Evolutionary conservation across 495 filamentous ascomycete species (phyloP).

Genomic region (Amphirosellinia nigrospora): DNA sequence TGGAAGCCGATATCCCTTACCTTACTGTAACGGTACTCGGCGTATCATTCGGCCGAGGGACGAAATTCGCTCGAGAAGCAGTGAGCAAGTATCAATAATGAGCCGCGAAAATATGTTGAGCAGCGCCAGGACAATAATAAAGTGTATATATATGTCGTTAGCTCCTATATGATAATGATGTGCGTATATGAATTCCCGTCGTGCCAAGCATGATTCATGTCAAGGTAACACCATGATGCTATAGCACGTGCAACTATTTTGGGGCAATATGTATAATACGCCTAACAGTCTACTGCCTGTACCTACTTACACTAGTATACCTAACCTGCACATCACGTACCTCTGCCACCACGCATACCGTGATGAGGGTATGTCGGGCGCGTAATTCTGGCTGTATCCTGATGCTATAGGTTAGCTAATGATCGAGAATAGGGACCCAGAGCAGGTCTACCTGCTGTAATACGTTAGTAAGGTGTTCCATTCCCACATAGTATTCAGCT

Average conservation of each 20-base stretch:
- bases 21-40: not conserved
- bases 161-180: conserved; percentile 5
- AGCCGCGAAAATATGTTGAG: not conserved
- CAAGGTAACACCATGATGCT: not conserved
- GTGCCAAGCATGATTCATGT: not conserved
- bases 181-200: conserved; percentile 5
- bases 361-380: not conserved
- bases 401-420: conserved; percentile 15
- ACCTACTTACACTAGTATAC: too few species aligned
- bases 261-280: not conserved
- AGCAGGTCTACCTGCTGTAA: not conserved
- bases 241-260: conserved; percentile 1
- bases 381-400: not conserved
- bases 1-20: not conserved
- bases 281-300: not conserved
- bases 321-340: not conserved
- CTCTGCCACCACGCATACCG: not conserved
- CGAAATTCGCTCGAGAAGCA: not conserved
- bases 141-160: not conserved
- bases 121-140: too few species aligned
- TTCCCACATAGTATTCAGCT: conserved; percentile 8
- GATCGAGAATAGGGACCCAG: not conserved
- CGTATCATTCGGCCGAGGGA: conserved; percentile 9
- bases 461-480: not conserved
- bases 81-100: not conserved